Evolutionary conservation across 805 yeast genomes (phyloP), one percentile per base, ranked within the genome.

Genomic region (Wickerhamomyces chambardii): DNA sequence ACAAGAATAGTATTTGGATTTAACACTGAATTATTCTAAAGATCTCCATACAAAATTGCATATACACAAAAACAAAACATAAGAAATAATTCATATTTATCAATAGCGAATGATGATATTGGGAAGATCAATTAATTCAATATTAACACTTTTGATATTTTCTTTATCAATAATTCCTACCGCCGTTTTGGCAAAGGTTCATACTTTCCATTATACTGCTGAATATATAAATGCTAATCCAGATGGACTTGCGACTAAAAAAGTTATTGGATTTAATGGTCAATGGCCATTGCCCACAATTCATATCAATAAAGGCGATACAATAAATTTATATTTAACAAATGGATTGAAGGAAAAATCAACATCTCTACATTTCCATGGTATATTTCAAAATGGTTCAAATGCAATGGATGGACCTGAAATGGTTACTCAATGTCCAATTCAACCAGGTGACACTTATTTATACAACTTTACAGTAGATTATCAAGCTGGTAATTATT

Each of bases 301-400:
- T 30, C 74, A 79, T 41, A 76, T 78, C 8, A 63, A 68, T 40
- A 76, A 69, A 42, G 81, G 84, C 29, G 90, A 82, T 48, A 61
- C 75, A 17, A 63, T 83, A 4, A 61, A 70, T 41, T 41, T 83
- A 15, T 71, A 72, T 47, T 63, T 83, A 48, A 75, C 70, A 22
- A 83, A 83, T 44, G 84, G 79, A 1, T 65, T 83, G 32, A 59
- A 50, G 15, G 67, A 68, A 29, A 48, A 46, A 31, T 57, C 50
- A 32, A 81, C 92, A 15, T 66, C 87, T 2, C 58, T 83, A 43
- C 94, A 83, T 61, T 80, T 83, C 72, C 94, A 83, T 51, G 94
- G 94, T 5, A 50, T 83, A 47, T 75, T 78, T 55, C 84, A 78
- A 61, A 68, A 70, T 40, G 79, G 80, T 4, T 55, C 76, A 7